These are phyloP conservation scores for Leptodontidium sp. DNA, from an alignment of 2,329 filamentous ascomycete species.

Conservation along the genomic window DNA sequence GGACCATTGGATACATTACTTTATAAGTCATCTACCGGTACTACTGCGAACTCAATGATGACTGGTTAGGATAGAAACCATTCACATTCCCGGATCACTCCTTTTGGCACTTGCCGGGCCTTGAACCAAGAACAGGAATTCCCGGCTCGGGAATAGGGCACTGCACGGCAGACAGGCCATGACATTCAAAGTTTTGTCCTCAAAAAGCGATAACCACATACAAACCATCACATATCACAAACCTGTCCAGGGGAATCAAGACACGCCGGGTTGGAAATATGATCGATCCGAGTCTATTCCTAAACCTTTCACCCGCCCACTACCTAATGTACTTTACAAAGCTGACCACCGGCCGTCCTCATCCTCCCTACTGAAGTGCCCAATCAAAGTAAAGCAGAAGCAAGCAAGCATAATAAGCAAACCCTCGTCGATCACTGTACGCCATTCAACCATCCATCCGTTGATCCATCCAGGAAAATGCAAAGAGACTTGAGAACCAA, in stretches of 20 bases:
- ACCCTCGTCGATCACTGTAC: neutral
- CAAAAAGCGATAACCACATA: too few relatives aligned
- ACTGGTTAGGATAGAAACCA: too few relatives aligned
- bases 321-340: slow-evolving; percentile 1
- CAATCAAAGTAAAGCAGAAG: slow-evolving; percentile 5
- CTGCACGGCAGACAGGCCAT: neutral
- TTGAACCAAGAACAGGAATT: neutral
- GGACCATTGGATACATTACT: too few relatives aligned
- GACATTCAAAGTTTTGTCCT: neutral
- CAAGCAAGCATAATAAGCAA: slow-evolving; percentile 19
- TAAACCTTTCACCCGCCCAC: neutral
- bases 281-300: slow-evolving; percentile 12
- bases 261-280: neutral
- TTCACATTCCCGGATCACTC: too few relatives aligned
- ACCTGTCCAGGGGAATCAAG: neutral
- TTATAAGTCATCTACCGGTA: too few relatives aligned
- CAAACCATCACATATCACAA: neutral
- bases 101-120: too few relatives aligned
- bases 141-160: neutral
- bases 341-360: neutral
- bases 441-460: slow-evolving; percentile 5
- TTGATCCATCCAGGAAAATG: slow-evolving; percentile 21
- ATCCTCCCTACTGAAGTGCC: neutral
- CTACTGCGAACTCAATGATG: too few relatives aligned
- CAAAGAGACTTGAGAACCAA: slow-evolving; percentile 17